These are phyloP conservation scores for Trametes polyzona DNA, from an alignment of 1,284 basidiomycete genomes.

Conservation along the genomic window DNA sequence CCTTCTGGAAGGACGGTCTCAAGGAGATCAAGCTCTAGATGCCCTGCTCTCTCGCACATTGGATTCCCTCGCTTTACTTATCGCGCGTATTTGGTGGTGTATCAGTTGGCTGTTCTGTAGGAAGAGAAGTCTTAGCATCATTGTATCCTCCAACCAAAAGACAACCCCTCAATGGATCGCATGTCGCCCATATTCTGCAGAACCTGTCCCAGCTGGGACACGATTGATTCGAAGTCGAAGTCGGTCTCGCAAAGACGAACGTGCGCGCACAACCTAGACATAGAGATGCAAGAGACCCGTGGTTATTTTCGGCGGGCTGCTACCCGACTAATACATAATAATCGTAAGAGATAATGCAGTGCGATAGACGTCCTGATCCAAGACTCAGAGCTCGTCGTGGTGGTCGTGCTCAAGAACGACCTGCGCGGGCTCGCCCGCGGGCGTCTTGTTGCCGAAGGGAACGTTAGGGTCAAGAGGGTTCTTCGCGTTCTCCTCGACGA, in stretches of 20 bases:
- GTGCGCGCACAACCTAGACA: neutral
- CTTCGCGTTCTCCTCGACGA: slow-evolving; percentile 81
- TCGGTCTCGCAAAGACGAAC: no score
- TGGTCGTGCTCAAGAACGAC: slow-evolving; percentile 28
- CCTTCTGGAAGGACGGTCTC: slow-evolving; percentile 92
- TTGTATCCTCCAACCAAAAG: slow-evolving; percentile 23
- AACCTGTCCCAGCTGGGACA: no score
- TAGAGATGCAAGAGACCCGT: neutral
- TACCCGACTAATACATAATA: slow-evolving; percentile 20
- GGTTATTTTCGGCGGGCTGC: slow-evolving; percentile 16
- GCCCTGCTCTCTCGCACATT: slow-evolving; percentile 2
- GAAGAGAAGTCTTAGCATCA: slow-evolving; percentile 23
- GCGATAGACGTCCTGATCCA: neutral
- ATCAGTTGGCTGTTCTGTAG: slow-evolving; percentile 22
- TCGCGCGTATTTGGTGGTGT: slow-evolving; percentile 24
- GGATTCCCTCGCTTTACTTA: slow-evolving; percentile 18
- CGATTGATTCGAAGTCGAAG: no score
- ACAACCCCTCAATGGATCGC: slow-evolving; percentile 10
- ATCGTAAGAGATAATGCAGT: slow-evolving; percentile 17
- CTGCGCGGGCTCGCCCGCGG: slow-evolving; percentile 25
- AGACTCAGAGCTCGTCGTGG: slow-evolving; percentile 39
- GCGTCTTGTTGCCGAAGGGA: slow-evolving; percentile 32
- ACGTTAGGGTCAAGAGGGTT: slow-evolving; percentile 60
- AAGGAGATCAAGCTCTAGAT: slow-evolving; percentile 72
- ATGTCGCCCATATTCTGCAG: slow-evolving; percentile 4